Base-by-base conservation (phyloP, 140 eudicot species). In the Stevia rebaudiana region DNA sequence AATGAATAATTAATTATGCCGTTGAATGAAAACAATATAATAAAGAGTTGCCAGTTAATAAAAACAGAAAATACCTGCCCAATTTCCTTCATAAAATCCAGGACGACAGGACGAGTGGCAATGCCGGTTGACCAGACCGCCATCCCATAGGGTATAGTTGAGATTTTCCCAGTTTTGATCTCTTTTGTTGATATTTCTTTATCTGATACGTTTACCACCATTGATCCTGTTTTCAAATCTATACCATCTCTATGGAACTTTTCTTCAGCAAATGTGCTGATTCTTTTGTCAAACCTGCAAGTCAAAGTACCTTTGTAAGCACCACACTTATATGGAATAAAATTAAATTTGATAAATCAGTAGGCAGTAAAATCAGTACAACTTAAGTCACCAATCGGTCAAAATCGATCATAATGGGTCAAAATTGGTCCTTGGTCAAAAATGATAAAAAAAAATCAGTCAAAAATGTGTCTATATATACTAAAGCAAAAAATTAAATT, bases 111-210 rank as follows among this genome's bases (percentile, higher is more conserved):
- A 19, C 99, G 95, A 71, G 99, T 94, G 15, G 95, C 99, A 68
- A 88, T 83, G 17, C 99, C 99, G 3, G 99, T 92, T 60, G 97
- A 92, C 99, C 99, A 92, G 35, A 92, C 95, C 18, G 82, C 84
- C 99, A 92, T 92, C 18, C 97, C 99, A 39, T 92, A 92, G 16
- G 99, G 97, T 62, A 83, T 71, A 8, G 95, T 72, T 40, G 92
- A 68, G 23, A 72, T 74, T 23, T 72, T 69, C 33, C 96, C 96
- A 31, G 70, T 83, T 76, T 84, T 88, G 1, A 82, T 41, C 51
- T 74, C 88, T 82, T 92, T 92, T 35, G 94, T 88, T 53, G 90
- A 77, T 40, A 88, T 83, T 36, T 80, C 97, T 70, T 82, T 79
- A 50, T 81, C 94, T 41, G 96, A 64, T 61, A 92, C 96, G 40